Evolutionary conservation across 164 flowering plant species (phyloP).

Genomic region (Dillenia turbinata): DNA sequence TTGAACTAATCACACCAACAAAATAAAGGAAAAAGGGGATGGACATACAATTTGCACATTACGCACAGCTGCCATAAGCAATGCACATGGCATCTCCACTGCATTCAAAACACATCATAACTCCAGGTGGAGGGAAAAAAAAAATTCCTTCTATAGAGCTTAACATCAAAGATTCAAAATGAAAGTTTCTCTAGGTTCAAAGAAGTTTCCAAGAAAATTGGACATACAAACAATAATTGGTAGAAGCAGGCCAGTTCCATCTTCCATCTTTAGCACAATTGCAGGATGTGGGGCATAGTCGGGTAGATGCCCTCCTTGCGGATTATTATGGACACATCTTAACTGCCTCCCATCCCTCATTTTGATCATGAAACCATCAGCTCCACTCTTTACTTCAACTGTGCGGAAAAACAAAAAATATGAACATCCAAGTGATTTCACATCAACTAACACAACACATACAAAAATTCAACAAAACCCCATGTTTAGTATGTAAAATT

Average conservation of each 20-base stretch:
- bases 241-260: slow-evolving; percentile 93
- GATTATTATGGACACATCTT: slow-evolving; percentile 89
- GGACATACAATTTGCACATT: slow-evolving; percentile 88
- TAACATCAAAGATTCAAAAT: background rate
- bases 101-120: slow-evolving; percentile 24
- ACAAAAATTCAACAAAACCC: background rate
- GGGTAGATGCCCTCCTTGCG: slow-evolving; percentile 86
- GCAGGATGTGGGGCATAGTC: slow-evolving; percentile 98
- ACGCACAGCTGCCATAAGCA: slow-evolving; percentile 96
- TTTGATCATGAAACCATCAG: slow-evolving; percentile 88
- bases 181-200: background rate
- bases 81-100: slow-evolving; percentile 98
- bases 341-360: slow-evolving; percentile 91
- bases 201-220: background rate
- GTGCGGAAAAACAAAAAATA: slow-evolving; percentile 12
- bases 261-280: slow-evolving; percentile 97
- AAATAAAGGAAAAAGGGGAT: background rate
- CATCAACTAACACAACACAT: background rate
- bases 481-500: no score
- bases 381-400: slow-evolving; percentile 97
- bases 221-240: slow-evolving; percentile 97
- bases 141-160: background rate
- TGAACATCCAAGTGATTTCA: background rate
- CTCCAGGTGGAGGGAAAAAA: background rate
- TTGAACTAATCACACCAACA: background rate